Percentiles rank a stretch among this genome's conserved stretches.
These are phyloP conservation scores for Nigrospora oryzae DNA, from an alignment of 2,329 filamentous ascomycete genomes.

Conservation along the genomic window DNA sequence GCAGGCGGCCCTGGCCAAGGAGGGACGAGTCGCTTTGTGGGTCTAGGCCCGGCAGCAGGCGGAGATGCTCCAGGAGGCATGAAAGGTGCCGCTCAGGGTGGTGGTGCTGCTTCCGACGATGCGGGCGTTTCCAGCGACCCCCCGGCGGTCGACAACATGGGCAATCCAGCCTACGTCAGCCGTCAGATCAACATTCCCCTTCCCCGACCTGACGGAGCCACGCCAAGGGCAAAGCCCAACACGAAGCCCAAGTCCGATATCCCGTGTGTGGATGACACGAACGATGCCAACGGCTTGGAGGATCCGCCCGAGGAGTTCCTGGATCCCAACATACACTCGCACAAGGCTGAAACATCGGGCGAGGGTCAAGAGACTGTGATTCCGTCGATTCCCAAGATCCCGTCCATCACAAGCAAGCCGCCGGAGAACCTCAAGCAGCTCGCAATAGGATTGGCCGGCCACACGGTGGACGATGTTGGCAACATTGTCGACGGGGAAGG, in stretches of 20 bases:
- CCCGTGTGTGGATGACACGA: conserved; percentile 9
- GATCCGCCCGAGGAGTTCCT: conserved; percentile 22
- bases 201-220: conserved; percentile 11
- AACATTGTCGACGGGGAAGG: conserved; percentile 42
- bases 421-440: conserved; percentile 21
- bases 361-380: conserved; percentile 29
- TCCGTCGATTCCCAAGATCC: conserved; percentile 31
- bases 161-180: conserved; percentile 18
- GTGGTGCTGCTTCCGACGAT: neutral
- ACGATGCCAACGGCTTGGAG: conserved; percentile 9
- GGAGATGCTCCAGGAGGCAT: no score
- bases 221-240: neutral
- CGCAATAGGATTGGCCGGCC: conserved; percentile 34
- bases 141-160: conserved; percentile 18
- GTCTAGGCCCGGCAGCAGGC: no score
- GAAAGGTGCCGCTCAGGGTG: no score
- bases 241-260: conserved; percentile 2
- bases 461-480: conserved; percentile 43
- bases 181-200: conserved; percentile 21
- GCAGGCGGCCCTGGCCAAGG: no score
- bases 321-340: conserved; percentile 20
- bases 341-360: conserved; percentile 14
- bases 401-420: conserved; percentile 24
- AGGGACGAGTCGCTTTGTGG: no score
- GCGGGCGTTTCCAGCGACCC: neutral